phyloP scores from a whole-genome alignment of 257 asterid species.

The Ilex aquifolium region DNA sequence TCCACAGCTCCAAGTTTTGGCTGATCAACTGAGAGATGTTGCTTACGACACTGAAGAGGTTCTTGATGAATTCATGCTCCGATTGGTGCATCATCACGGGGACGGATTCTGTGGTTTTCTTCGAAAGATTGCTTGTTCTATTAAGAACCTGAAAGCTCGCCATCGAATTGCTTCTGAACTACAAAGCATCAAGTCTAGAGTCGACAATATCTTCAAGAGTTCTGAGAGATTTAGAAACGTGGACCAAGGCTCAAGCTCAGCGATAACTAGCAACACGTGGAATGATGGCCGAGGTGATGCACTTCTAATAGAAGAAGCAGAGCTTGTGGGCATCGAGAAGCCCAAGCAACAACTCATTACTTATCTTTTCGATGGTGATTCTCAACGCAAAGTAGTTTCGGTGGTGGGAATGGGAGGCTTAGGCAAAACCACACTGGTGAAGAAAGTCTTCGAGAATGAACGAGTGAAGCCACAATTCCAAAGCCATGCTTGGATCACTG shows the following conservation, averaged over 20 bases:
- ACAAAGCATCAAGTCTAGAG: conserved; percentile 12
- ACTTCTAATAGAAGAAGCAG: conserved; percentile 19
- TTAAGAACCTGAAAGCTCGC: conserved; percentile 11
- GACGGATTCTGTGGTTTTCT: conserved; percentile 10
- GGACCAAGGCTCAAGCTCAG: too few relatives aligned
- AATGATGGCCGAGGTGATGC: conserved; percentile 7
- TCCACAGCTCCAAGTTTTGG: conserved; percentile 9
- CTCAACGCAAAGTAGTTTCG: conserved; percentile 18
- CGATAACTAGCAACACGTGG: too few relatives aligned
- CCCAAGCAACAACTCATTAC: conserved; percentile 20
- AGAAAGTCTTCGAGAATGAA: conserved; percentile 27
- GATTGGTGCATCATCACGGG: not conserved
- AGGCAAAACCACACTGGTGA: conserved; percentile 38
- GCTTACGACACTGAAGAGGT: conserved; percentile 14
- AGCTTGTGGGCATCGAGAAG: conserved; percentile 30
- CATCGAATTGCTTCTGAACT: conserved; percentile 22
- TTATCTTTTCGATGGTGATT: conserved; percentile 14
- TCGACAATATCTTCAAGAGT: not conserved
- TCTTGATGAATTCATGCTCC: conserved; percentile 21
- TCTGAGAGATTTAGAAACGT: too few relatives aligned
- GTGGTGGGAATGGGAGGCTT: conserved; percentile 36
- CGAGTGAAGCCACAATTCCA: conserved; percentile 21
- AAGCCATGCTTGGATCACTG: not conserved
- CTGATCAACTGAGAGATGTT: conserved; percentile 12
- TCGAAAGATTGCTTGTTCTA: not conserved